phyloP scores from a whole-genome alignment of 768 basidiomycete species.

The Mycena vitilis region DNA sequence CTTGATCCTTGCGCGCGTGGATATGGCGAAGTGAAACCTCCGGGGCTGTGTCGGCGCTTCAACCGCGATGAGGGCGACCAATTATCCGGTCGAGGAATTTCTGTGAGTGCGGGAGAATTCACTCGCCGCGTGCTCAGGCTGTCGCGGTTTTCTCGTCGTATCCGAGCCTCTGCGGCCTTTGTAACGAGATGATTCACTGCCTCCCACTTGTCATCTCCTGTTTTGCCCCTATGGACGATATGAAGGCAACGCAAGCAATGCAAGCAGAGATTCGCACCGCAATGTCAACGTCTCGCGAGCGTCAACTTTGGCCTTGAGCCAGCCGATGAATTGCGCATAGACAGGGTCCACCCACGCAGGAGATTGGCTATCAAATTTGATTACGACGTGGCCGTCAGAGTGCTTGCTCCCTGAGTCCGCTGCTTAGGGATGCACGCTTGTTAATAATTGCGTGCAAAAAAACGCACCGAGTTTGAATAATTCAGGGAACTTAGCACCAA shows the following conservation, averaged over 20 bases:
- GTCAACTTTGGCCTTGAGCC: slow-evolving; percentile 11
- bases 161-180: not conserved
- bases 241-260: not conserved
- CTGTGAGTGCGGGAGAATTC: slow-evolving; percentile 10
- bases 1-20: too few species aligned
- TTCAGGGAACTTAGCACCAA: slow-evolving; percentile 7
- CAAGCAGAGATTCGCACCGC: not conserved
- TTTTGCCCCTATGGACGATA: not conserved
- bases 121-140: not conserved
- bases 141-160: slow-evolving; percentile 5
- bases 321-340: slow-evolving; percentile 21
- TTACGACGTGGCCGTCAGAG: slow-evolving; percentile 34
- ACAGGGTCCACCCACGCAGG: slow-evolving; percentile 28
- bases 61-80: slow-evolving; percentile 17
- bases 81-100: slow-evolving; percentile 11
- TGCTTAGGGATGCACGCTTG: slow-evolving; percentile 2
- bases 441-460: not conserved
- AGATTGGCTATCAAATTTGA: slow-evolving; percentile 35
- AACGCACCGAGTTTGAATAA: slow-evolving; percentile 26
- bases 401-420: slow-evolving; percentile 23
- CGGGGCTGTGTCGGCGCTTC: not conserved
- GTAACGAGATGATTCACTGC: not conserved
- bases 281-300: not conserved
- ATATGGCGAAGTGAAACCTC: too few species aligned
- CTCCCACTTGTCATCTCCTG: slow-evolving; percentile 17